Evolutionary conservation across 2,329 filamentous ascomycete genomes (phyloP).

Genomic region (Stromatinia cepivora): DNA sequence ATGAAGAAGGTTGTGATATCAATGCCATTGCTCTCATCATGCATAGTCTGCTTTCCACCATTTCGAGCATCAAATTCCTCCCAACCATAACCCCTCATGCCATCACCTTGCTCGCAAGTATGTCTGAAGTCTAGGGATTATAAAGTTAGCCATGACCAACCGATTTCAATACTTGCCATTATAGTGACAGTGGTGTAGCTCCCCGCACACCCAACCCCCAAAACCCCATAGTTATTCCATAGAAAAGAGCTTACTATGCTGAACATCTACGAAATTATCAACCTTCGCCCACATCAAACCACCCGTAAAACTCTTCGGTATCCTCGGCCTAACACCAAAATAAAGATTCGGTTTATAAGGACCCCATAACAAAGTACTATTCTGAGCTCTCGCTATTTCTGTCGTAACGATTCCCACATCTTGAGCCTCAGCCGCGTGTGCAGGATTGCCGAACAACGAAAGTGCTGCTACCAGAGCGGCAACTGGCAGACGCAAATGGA

Average conservation of each 20-base stretch:
- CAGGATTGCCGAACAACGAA: slow-evolving; percentile 10
- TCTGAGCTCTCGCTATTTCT: slow-evolving; percentile 52
- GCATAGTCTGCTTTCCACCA: slow-evolving; percentile 86
- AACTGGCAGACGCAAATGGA: slow-evolving; percentile 25
- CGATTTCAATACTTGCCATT: not conserved
- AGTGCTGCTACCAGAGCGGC: slow-evolving; percentile 29
- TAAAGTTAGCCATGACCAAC: slow-evolving; percentile 26
- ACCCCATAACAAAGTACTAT: slow-evolving; percentile 91
- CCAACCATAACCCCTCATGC: slow-evolving; percentile 96
- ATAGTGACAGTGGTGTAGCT: not conserved
- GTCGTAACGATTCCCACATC: slow-evolving; percentile 36
- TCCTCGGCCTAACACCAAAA: slow-evolving; percentile 82
- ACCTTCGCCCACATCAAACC: slow-evolving; percentile 88
- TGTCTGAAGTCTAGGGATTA: slow-evolving; percentile 72
- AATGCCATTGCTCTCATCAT: slow-evolving; percentile 83
- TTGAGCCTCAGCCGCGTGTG: slow-evolving; percentile 29
- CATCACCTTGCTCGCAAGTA: slow-evolving; percentile 93
- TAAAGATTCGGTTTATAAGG: slow-evolving; percentile 93
- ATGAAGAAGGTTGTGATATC: slow-evolving; percentile 93
- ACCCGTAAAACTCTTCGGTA: slow-evolving; percentile 77
- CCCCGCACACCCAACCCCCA: not conserved
- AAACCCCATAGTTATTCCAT: not conserved
- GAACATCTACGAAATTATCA: slow-evolving; percentile 73
- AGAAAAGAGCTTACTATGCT: slow-evolving; percentile 61
- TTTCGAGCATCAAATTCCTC: slow-evolving; percentile 90